Percentiles rank a stretch among this genome's conserved stretches.
phyloP scores from a whole-genome alignment of 2,329 filamentous ascomycete species.

The Fusarium sp. region DNA sequence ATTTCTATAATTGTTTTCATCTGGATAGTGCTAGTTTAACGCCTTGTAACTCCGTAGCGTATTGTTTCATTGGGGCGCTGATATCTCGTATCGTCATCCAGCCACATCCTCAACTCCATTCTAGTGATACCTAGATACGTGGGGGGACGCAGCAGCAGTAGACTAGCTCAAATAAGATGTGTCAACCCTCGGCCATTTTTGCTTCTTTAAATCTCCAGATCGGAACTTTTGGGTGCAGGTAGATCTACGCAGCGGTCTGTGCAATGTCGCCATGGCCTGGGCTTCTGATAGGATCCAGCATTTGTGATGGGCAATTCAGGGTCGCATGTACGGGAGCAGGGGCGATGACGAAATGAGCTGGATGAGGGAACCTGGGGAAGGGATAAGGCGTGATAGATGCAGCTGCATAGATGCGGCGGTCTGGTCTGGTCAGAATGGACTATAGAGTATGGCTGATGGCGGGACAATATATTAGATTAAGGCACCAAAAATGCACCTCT shows the following conservation, averaged over 20 bases:
- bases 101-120: too few relatives aligned
- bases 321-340: constrained; percentile 29
- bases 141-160: constrained; percentile 2
- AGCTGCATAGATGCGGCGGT: constrained; percentile 1
- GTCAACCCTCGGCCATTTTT: constrained; percentile 7
- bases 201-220: constrained; percentile 10
- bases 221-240: constrained; percentile 16
- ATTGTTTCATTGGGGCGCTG: too few relatives aligned
- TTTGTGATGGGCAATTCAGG: constrained; percentile 10
- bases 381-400: constrained; percentile 26
- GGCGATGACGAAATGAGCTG: constrained; percentile 40
- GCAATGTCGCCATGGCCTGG: constrained; percentile 26
- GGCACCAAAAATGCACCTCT: background rate
- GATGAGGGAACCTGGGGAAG: constrained; percentile 12
- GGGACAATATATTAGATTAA: background rate
- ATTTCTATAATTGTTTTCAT: background rate
- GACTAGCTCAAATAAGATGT: background rate
- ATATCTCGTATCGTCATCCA: too few relatives aligned
- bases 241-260: constrained; percentile 29
- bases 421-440: background rate
- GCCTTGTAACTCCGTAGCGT: too few relatives aligned
- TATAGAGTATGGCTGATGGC: background rate
- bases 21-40: too few relatives aligned
- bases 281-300: constrained; percentile 28
- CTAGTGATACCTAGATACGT: background rate